These are phyloP conservation scores for Sedum album DNA, from an alignment of 164 flowering plant genomes.

Conservation along the genomic window DNA sequence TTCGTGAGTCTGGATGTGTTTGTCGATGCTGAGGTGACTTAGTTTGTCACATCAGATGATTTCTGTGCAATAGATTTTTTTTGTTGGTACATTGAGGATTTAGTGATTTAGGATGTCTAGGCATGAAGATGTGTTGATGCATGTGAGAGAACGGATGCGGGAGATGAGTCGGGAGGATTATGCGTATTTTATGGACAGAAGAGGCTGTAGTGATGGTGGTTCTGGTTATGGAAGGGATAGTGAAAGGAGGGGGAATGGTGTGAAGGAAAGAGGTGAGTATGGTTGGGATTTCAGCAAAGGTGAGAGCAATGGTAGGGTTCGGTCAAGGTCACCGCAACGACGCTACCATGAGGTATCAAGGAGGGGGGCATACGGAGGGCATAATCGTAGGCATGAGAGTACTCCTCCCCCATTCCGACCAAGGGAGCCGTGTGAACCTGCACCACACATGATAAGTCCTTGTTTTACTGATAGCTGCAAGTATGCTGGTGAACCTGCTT, in stretches of 20 bases:
- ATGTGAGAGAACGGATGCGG: constrained; percentile 8
- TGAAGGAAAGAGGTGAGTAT: constrained; percentile 20
- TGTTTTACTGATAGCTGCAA: constrained; percentile 7
- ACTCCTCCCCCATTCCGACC: constrained; percentile 6
- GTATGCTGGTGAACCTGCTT: constrained; percentile 8
- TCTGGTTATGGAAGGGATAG: constrained; percentile 11
- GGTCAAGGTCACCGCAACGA: constrained; percentile 20
- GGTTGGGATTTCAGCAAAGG: background rate
- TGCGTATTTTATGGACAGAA: constrained; percentile 11
- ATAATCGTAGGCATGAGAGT: constrained; percentile 12
- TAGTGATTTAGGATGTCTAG: background rate
- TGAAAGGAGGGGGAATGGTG: constrained; percentile 2
- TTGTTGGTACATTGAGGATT: background rate
- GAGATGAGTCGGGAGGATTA: constrained; percentile 10
- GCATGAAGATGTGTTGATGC: constrained; percentile 6
- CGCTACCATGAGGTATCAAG: background rate
- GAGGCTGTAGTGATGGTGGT: constrained; percentile 8
- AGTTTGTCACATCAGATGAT: background rate
- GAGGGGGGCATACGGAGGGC: background rate
- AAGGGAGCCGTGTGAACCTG: constrained; percentile 10
- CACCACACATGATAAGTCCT: background rate
- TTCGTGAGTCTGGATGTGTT: too few relatives aligned
- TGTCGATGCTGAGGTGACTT: background rate
- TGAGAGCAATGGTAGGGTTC: constrained; percentile 11
- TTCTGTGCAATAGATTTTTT: background rate